Conservation (phyloP, 2,329 filamentous ascomycete genomes). For the Parafenestella ontariensis region DNA sequence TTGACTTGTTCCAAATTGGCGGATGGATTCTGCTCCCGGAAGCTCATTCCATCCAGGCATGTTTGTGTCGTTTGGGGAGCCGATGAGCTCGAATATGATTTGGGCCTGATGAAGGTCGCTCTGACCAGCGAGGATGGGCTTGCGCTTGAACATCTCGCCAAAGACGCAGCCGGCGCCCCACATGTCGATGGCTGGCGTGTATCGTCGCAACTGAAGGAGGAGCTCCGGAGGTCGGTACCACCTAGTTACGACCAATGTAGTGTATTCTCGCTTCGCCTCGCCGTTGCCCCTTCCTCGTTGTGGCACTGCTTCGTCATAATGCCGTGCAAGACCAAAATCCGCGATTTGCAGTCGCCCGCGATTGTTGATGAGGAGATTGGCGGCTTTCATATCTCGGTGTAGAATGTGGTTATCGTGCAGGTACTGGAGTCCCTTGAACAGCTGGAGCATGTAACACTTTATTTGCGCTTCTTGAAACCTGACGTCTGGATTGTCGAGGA, state of each 20-base stretch:
- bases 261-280: slow-evolving; percentile 88
- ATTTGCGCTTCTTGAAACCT: slow-evolving; percentile 88
- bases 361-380: slow-evolving; percentile 96
- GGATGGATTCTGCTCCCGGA: slow-evolving; percentile 80
- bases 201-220: slow-evolving; percentile 82
- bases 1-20: slow-evolving; percentile 64
- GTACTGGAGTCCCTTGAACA: slow-evolving; percentile 88
- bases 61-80: slow-evolving; percentile 83
- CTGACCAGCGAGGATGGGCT: slow-evolving; percentile 89
- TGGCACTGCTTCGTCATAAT: slow-evolving; percentile 87
- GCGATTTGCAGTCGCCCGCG: slow-evolving; percentile 92
- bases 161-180: slow-evolving; percentile 99
- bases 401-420: slow-evolving; percentile 85
- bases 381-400: slow-evolving; percentile 98
- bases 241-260: slow-evolving; percentile 91
- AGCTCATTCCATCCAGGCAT: slow-evolving; percentile 92
- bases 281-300: slow-evolving; percentile 80
- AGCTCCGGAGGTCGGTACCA: slow-evolving; percentile 98
- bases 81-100: slow-evolving; percentile 91
- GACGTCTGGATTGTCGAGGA: slow-evolving; percentile 93
- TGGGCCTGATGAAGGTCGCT: slow-evolving; percentile 90
- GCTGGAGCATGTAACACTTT: slow-evolving; percentile 96
- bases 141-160: slow-evolving; percentile 94
- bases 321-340: slow-evolving; percentile 92
- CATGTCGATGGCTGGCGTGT: slow-evolving; percentile 97